Evolutionary conservation across 2,329 filamentous ascomycete species (phyloP), one percentile per base, ranked within the genome.

Genomic region (Davidsoniella eucalypti): DNA sequence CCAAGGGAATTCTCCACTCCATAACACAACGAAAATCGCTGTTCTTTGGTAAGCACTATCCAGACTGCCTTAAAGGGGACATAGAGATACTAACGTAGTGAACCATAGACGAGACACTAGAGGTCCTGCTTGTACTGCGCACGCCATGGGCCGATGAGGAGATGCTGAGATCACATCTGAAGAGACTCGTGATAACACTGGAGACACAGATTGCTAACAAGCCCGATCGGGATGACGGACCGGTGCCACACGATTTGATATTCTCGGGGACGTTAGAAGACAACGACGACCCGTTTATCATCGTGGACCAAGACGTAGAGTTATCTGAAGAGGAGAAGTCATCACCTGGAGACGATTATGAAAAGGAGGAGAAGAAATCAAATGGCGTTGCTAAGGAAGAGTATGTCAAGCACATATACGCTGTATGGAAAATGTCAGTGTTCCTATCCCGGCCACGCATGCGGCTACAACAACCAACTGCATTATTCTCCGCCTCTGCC

Each of bases 111-210:
- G 84, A 88, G 68, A 77, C 76, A 23, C 71, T 84, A 51, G 68
- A 80, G 55, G 70, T 87, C 16, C 78, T 84, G 58, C 67, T 87
- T 54, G 69, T 85, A 9, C 70, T 88, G 52, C 75, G 75, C 58
- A 79, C 79, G 7, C 78, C 79, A 3, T 69, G 73, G 58, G 67
- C 73, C 51, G 72, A 77, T 50, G 72, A 82, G 53, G 61, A 68
- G 29, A 66, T 67, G 0, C 64, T 87, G 17, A 69, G 73, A 51
- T 69, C 73, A 36, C 77, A 78, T 50, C 66, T 87, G 36, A 68
- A 69, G 46, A 70, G 80, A 51, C 65, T 87, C n/a, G 68, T 73
- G 21, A 71, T 87, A 52, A 76, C 72, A 42, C 63, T 88, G 6
- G 81, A 87, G 58, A 76, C 73, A 1, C 77, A 80, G 53, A 73